These are phyloP conservation scores for Trametes pubescens DNA, from an alignment of 1,284 basidiomycete genomes.

Conservation along the genomic window DNA sequence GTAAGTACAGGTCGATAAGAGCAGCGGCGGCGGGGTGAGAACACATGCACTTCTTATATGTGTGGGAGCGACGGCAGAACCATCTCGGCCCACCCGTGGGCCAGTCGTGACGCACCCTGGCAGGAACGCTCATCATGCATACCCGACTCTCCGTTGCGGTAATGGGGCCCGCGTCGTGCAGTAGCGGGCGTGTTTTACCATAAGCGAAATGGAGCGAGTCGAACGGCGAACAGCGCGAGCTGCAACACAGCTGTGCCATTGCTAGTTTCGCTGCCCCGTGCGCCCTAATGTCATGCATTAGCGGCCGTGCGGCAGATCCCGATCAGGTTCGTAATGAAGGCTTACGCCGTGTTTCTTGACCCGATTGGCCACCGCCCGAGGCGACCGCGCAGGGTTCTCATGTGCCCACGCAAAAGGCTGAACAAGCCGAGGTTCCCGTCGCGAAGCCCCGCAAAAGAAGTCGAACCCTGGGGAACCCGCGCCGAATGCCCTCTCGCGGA, in stretches of 20 bases:
- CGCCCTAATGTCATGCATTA: background rate
- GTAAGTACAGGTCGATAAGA: conserved; percentile 16
- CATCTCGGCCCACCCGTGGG: conserved; percentile 7
- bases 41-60: conserved; percentile 22
- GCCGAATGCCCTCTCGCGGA: background rate
- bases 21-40: conserved; percentile 11
- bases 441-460: conserved; percentile 1
- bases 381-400: background rate
- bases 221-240: background rate
- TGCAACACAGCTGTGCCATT: background rate
- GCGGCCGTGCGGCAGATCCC: conserved; percentile 6
- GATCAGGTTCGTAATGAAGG: conserved; percentile 12
- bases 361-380: background rate
- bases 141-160: background rate
- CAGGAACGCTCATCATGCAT: conserved; percentile 19
- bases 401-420: background rate
- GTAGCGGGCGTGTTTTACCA: conserved; percentile 13
- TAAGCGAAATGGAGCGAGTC: conserved; percentile 14
- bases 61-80: conserved; percentile 29
- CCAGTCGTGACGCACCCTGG: conserved; percentile 12
- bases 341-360: background rate
- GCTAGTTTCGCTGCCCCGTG: background rate
- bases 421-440: background rate
- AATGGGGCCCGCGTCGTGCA: background rate
- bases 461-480: no score